phyloP scores from a whole-genome alignment of 441 rosid species.

The Bocquillonia castaneifolia region DNA sequence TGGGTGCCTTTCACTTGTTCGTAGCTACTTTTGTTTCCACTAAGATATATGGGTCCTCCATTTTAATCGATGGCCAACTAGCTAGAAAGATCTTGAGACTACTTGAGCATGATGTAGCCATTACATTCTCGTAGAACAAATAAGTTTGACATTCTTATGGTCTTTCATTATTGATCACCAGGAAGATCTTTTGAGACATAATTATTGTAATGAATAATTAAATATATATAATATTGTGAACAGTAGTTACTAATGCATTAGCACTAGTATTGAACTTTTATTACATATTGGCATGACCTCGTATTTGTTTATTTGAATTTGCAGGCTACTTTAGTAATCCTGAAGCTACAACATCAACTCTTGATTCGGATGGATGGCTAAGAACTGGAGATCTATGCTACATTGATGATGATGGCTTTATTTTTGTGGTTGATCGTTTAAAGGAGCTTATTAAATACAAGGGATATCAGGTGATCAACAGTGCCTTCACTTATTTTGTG shows the following conservation, averaged over 20 bases:
- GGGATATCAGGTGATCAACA: slow-evolving; percentile 71
- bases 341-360: slow-evolving; percentile 76
- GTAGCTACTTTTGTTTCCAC: not conserved
- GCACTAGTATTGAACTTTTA: not conserved
- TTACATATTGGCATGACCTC: too few relatives aligned
- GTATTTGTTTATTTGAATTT: not conserved
- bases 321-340: slow-evolving; percentile 77
- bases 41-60: not conserved
- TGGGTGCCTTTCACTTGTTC: not conserved
- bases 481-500: too few relatives aligned
- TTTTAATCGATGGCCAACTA: not conserved
- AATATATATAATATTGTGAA: too few relatives aligned
- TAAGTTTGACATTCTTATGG: not conserved
- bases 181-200: too few relatives aligned
- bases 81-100: not conserved
- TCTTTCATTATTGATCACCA: not conserved
- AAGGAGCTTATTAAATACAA: slow-evolving; percentile 93
- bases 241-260: not conserved
- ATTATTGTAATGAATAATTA: too few relatives aligned
- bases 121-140: not conserved
- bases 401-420: slow-evolving; percentile 81
- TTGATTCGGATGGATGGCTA: slow-evolving; percentile 84
- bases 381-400: slow-evolving; percentile 91
- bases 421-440: slow-evolving; percentile 79
- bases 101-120: too few relatives aligned